phyloP scores from a whole-genome alignment of 2,329 filamentous ascomycete species.

The Aspergillus transmontanensis region DNA sequence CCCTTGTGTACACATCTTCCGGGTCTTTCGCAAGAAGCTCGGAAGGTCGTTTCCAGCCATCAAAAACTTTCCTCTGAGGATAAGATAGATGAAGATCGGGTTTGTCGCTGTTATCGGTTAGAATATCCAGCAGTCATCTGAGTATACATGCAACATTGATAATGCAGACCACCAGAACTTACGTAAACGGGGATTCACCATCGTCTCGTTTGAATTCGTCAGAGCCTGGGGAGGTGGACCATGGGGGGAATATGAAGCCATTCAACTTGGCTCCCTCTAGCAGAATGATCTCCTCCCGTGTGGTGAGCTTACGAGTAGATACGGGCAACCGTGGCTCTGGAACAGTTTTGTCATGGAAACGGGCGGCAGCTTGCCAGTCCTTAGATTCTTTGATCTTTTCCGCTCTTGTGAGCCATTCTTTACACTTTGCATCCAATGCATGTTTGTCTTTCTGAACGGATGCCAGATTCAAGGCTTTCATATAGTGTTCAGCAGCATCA shows the following conservation, averaged over 20 bases:
- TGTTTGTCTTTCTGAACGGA: slow-evolving; percentile 64
- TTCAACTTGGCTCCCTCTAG: slow-evolving; percentile 78
- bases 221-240: slow-evolving; percentile 65
- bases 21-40: slow-evolving; percentile 61
- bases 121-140: slow-evolving; percentile 17
- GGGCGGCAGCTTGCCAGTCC: slow-evolving; percentile 32
- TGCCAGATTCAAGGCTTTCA: slow-evolving; percentile 70
- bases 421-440: slow-evolving; percentile 69
- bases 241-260: slow-evolving; percentile 81
- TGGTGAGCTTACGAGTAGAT: slow-evolving; percentile 64
- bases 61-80: slow-evolving; percentile 74
- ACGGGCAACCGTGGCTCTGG: slow-evolving; percentile 49
- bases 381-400: slow-evolving; percentile 69
- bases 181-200: slow-evolving; percentile 65
- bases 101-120: slow-evolving; percentile 60
- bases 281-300: slow-evolving; percentile 74
- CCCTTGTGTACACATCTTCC: slow-evolving; percentile 21
- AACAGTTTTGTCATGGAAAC: slow-evolving; percentile 25
- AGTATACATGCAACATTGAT: background rate
- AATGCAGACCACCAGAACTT: slow-evolving; percentile 31
- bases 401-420: slow-evolving; percentile 69
- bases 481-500: slow-evolving; percentile 75
- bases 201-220: slow-evolving; percentile 62
- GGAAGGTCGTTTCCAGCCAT: slow-evolving; percentile 76
- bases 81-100: slow-evolving; percentile 71